Evolutionary conservation across 352 stramenopile species (phyloP).

Genomic region (Globisporangium emineosum): DNA sequence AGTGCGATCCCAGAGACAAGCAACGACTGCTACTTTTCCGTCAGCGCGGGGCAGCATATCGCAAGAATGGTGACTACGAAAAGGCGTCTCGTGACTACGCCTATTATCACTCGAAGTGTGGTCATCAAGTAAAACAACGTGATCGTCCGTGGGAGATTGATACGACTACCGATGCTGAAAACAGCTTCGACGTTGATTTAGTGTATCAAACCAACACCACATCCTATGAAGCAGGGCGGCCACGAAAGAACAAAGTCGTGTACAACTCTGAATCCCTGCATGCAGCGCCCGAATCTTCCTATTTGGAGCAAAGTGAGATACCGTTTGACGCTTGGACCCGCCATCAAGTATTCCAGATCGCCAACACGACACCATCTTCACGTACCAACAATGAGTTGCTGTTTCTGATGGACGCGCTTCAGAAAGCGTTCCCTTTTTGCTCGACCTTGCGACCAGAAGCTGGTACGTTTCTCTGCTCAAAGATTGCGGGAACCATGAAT

Average conservation of each 20-base stretch:
- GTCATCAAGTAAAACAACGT: conserved; percentile 8
- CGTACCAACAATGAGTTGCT: conserved; percentile 39
- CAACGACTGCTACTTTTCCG: conserved; percentile 36
- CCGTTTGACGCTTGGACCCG: conserved; percentile 19
- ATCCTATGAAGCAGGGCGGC: neutral
- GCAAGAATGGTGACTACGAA: conserved; percentile 56
- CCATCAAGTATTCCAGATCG: conserved; percentile 27
- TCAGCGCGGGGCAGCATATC: conserved; percentile 51
- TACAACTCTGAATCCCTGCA: conserved; percentile 17
- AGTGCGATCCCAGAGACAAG: conserved; percentile 13
- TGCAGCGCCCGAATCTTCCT: conserved; percentile 5
- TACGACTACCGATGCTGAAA: neutral
- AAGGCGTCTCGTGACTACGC: conserved; percentile 59
- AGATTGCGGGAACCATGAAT: conserved; percentile 24
- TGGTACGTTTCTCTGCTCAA: conserved; percentile 29
- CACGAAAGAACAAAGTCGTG: conserved; percentile 1
- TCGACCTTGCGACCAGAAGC: conserved; percentile 32
- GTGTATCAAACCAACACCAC: neutral
- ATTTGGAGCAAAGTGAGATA: conserved; percentile 7
- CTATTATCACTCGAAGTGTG: conserved; percentile 12
- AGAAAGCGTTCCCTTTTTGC: conserved; percentile 39
- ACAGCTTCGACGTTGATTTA: neutral
- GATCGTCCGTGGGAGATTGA: conserved; percentile 1
- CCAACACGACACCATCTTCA: conserved; percentile 8
- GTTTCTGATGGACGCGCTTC: conserved; percentile 42